phyloP scores from a whole-genome alignment of 306 rosid species.

The Inga oerstediana region DNA sequence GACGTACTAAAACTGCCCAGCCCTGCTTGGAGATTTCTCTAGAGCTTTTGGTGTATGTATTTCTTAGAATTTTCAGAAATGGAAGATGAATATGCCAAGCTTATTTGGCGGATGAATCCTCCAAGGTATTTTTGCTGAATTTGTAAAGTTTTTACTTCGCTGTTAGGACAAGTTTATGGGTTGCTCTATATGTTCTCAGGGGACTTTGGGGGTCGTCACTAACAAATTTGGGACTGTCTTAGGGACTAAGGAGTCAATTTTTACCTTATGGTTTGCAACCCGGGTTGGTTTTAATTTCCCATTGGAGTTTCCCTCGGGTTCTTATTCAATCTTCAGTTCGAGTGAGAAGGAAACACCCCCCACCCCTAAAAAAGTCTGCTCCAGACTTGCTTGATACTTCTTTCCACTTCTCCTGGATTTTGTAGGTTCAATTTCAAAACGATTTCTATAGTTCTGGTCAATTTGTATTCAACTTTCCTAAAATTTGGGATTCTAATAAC shows the following conservation, averaged over 20 bases:
- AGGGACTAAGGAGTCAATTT: neutral
- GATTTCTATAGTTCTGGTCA: neutral
- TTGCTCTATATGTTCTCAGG: neutral
- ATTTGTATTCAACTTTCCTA: neutral
- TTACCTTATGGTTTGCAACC: neutral
- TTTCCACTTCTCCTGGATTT: conserved; percentile 15
- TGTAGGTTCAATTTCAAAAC: neutral
- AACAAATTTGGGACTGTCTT: neutral
- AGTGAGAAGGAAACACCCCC: neutral
- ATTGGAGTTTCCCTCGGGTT: neutral
- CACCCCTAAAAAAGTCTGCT: neutral
- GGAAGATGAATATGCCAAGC: conserved; percentile 27
- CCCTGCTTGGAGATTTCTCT: neutral
- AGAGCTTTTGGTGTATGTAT: neutral
- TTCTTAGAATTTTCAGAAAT: neutral
- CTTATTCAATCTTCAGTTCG: neutral
- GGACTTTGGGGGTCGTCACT: neutral
- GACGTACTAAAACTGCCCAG: neutral
- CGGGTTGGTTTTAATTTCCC: neutral
- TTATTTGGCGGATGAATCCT: conserved; percentile 19
- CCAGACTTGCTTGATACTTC: conserved; percentile 23
- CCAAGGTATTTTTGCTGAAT: neutral
- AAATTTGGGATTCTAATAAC: neutral
- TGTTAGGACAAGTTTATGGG: neutral
- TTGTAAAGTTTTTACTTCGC: neutral